Evolutionary conservation across 495 filamentous ascomycete species (phyloP), one percentile per base, ranked within the genome.

Genomic region (Glutinoglossum americanum): DNA sequence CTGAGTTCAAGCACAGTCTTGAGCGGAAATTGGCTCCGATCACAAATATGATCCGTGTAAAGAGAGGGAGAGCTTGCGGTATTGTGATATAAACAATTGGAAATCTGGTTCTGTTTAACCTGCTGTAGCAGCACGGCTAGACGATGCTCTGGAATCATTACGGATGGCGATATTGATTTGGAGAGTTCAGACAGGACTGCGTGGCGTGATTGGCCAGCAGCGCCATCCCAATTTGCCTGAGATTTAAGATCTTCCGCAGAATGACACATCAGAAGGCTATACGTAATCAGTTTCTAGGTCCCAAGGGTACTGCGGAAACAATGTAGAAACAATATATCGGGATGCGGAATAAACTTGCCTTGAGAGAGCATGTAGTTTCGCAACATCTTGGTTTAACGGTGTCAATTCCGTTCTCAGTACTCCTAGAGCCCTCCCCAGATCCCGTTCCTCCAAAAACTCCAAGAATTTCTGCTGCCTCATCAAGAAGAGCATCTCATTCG

Each of bases 91-190:
- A 87, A 69, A 63, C 92, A 99, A 41, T 78, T 75, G 53, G 79
- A 76, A 48, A 97, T 85, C 69, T 95, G 90, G 56, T 73, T 77
- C 53, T 80, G 72, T 64, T 96, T 94, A 28, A 93, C 79, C 57
- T 90, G 78, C 53, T 85, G 74, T 54, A 99, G 70, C n/a, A 99
- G 69, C 27, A 78, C 72, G 8, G 86, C 87, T n/a, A 99, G 73
- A 13, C 92, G 85, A 67, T 93, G 87, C 62, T 93, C 85, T 5
- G 92, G 93, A 54, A 99, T 86, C 93, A 99, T 97, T 26, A 94
- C 85, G n/a, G 87, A 89, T 0, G 92, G 92, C 3, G 93, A 93
- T 59, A 99, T 93, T 33, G 79, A 94, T 72, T 87, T 85, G 53
- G 89, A 94, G 26, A 99, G 70, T 45, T 92, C 80, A 5, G 80